Conservation (phyloP, 805 yeast genomes). For the Priceomyces fermenticarens region DNA sequence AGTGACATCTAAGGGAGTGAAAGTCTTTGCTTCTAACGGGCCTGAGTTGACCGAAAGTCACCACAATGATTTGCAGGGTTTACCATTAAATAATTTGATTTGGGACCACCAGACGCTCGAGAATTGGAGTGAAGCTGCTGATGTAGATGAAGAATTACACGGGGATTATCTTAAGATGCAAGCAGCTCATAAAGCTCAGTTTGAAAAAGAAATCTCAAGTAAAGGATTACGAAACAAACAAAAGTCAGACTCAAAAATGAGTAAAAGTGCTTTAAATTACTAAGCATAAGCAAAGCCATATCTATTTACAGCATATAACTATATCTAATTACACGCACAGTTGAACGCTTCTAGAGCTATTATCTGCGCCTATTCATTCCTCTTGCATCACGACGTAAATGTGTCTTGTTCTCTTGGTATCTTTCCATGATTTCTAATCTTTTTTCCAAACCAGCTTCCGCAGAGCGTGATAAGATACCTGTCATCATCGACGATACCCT, state of each 20-base stretch:
- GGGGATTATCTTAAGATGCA: slow-evolving; percentile 15
- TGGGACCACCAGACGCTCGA: slow-evolving; percentile 19
- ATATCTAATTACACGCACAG: neutral
- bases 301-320: too few relatives aligned
- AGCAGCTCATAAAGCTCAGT: slow-evolving; percentile 17
- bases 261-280: too few relatives aligned
- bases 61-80: neutral
- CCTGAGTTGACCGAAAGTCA: neutral
- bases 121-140: slow-evolving; percentile 7
- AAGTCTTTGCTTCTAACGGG: neutral
- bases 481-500: slow-evolving; percentile 76
- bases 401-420: slow-evolving; percentile 9
- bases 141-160: slow-evolving; percentile 9
- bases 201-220: slow-evolving; percentile 20
- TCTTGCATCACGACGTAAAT: neutral
- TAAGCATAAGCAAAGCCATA: too few relatives aligned
- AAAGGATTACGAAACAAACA: slow-evolving; percentile 12
- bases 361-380: neutral
- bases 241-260: neutral
- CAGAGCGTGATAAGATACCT: slow-evolving; percentile 85
- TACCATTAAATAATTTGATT: slow-evolving; percentile 13
- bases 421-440: slow-evolving; percentile 39
- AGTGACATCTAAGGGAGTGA: slow-evolving; percentile 4
- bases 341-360: slow-evolving; percentile 1
- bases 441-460: slow-evolving; percentile 66